Conservation (phyloP, 306 rosid genomes). For the Cucurbita argyrosperma region DNA sequence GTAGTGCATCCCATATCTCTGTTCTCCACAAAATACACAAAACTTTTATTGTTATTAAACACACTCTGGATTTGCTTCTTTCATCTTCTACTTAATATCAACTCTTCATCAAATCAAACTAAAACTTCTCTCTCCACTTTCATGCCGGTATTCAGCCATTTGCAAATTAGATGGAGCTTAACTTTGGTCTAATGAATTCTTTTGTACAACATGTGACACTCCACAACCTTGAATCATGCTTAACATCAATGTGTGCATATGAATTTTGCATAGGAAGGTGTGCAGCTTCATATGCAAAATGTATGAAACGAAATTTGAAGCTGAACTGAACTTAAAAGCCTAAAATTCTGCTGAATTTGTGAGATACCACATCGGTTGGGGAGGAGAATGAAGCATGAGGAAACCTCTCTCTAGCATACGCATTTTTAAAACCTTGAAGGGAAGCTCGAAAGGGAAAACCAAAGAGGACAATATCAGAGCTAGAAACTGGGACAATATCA, state of each 20-base stretch:
- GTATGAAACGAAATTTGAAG: neutral
- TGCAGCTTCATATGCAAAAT: neutral
- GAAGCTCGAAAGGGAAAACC: too few species aligned
- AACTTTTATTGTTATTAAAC: too few species aligned
- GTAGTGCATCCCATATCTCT: constrained; percentile 99
- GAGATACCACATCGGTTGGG: too few species aligned
- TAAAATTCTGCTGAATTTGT: neutral
- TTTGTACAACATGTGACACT: neutral
- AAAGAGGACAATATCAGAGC: too few species aligned
- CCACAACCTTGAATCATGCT: neutral
- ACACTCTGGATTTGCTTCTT: too few species aligned
- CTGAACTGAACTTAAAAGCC: neutral
- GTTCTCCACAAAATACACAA: constrained; percentile 8
- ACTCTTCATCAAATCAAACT: neutral
- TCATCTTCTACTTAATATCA: neutral
- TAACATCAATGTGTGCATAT: neutral
- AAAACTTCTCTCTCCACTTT: neutral
- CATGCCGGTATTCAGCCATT: neutral
- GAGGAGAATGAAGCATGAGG: too few species aligned
- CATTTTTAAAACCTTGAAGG: too few species aligned
- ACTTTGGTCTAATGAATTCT: neutral
- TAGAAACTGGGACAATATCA: too few species aligned
- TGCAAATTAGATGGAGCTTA: neutral
- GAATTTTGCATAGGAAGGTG: neutral
- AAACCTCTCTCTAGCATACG: too few species aligned